Evolutionary conservation across 2,329 filamentous ascomycete species (phyloP).

Genomic region (Sarocladium brachiariae): DNA sequence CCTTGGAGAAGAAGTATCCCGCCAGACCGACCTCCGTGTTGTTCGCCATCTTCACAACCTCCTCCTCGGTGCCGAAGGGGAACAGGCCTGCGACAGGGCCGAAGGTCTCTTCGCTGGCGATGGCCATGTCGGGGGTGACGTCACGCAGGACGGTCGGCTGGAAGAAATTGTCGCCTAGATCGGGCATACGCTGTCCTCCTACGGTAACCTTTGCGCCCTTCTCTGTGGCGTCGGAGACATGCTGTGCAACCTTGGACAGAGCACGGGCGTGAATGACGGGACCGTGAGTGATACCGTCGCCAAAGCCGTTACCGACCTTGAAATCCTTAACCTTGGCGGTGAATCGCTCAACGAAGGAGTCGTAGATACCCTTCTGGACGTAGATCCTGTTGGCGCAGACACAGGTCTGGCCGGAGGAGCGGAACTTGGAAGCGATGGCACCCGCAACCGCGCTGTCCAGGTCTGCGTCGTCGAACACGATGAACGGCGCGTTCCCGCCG

Average conservation of each 20-base stretch:
- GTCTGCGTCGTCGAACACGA: conserved; percentile 93
- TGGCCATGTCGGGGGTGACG: conserved; percentile 78
- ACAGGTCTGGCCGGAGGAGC: conserved; percentile 91
- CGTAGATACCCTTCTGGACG: conserved; percentile 71
- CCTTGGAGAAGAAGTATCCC: conserved; percentile 81
- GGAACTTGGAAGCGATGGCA: conserved; percentile 84
- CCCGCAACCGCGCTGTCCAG: conserved; percentile 77
- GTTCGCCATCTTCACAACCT: conserved; percentile 82
- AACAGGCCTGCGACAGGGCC: conserved; percentile 89
- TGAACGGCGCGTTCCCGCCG: conserved; percentile 91
- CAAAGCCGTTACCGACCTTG: conserved; percentile 70
- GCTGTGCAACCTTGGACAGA: conserved; percentile 68
- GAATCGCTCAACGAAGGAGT: conserved; percentile 62
- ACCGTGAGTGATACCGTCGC: conserved; percentile 65
- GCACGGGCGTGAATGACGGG: conserved; percentile 82
- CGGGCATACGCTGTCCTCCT: conserved; percentile 66
- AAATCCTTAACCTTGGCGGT: conserved; percentile 67
- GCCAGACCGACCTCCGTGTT: conserved; percentile 77
- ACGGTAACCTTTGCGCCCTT: conserved; percentile 71
- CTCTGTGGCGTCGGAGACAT: conserved; percentile 70
- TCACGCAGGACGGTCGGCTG: conserved; percentile 82
- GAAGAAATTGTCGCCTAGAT: conserved; percentile 81
- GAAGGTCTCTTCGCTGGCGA: conserved; percentile 88
- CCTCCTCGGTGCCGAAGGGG: conserved; percentile 79
- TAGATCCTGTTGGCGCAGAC: conserved; percentile 83